Percentiles rank a stretch among this genome's conserved stretches.
Evolutionary conservation across 202 grass and related monocot genomes (phyloP).

Genomic region (Cymbopogon flexuosus): DNA sequence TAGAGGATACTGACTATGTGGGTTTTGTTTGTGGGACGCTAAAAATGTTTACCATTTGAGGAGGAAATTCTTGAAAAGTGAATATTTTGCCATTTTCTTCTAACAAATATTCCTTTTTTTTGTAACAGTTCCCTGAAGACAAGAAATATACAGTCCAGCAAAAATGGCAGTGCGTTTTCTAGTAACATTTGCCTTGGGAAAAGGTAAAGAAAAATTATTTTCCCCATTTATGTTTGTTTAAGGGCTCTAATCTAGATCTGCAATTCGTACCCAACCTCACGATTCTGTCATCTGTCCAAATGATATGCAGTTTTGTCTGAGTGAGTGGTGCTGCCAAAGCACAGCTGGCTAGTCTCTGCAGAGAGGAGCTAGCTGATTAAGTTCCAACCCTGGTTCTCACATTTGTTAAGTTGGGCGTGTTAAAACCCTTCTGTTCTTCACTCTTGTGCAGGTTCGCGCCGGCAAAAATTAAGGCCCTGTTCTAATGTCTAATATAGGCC

Average conservation of each 20-base stretch:
- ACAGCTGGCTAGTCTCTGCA: neutral
- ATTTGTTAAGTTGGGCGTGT: neutral
- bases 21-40: too few relatives aligned
- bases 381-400: neutral
- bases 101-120: too few relatives aligned
- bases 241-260: neutral
- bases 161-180: too few relatives aligned
- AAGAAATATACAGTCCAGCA: too few relatives aligned
- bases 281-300: neutral
- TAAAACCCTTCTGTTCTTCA: neutral
- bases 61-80: too few relatives aligned
- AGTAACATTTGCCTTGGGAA: too few relatives aligned
- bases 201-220: neutral
- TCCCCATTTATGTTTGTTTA: neutral
- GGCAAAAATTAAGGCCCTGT: too few relatives aligned
- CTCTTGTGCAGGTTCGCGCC: too few relatives aligned
- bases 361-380: neutral
- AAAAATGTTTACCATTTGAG: too few relatives aligned
- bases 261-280: neutral
- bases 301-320: neutral
- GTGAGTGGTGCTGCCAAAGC: neutral
- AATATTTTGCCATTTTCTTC: too few relatives aligned
- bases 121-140: too few relatives aligned
- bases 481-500: too few relatives aligned
- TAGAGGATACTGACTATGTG: neutral